These are phyloP conservation scores for Diversispora eburnea DNA, from an alignment of 192 early-diverging fungal species.

Conservation along the genomic window DNA sequence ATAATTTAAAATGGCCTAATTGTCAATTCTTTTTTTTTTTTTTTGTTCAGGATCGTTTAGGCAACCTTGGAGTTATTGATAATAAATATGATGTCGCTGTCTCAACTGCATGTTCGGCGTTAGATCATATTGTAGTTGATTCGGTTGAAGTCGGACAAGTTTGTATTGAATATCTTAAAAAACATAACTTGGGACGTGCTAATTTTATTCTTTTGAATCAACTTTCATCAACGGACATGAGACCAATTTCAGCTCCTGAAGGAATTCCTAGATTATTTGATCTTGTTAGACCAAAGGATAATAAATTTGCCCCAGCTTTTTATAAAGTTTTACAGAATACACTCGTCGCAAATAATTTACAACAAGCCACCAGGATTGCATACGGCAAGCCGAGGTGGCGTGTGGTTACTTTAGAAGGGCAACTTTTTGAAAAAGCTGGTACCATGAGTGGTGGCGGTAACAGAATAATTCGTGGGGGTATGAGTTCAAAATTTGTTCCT, in stretches of 20 bases:
- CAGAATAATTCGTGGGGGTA: conserved; percentile 72
- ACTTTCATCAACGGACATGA: conserved; percentile 50
- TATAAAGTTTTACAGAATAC: conserved; percentile 85
- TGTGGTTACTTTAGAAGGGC: conserved; percentile 91
- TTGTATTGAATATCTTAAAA: conserved; percentile 86
- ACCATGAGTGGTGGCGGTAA: conserved; percentile 92
- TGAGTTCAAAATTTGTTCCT: conserved; percentile 74
- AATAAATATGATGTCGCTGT: conserved; percentile 94
- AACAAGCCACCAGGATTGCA: conserved; percentile 84
- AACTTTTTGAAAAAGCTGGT: conserved; percentile 86
- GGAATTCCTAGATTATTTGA: conserved; percentile 87
- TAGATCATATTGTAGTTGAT: conserved; percentile 91
- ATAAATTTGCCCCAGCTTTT: conserved; percentile 75
- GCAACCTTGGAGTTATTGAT: conserved; percentile 93
- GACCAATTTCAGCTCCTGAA: conserved; percentile 64
- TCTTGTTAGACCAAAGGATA: conserved; percentile 72
- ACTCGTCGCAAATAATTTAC: conserved; percentile 77
- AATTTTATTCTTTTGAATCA: conserved; percentile 81
- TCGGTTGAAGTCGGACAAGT: conserved; percentile 79
- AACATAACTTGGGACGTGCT: conserved; percentile 82
- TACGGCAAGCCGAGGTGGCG: conserved; percentile 80
- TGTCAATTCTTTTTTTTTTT: not conserved
- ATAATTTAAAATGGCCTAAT: not conserved
- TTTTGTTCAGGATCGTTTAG: conserved; percentile 68
- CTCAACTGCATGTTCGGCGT: conserved; percentile 78